Percentiles rank a stretch among this genome's conserved stretches.
Conservation (phyloP, 2,329 filamentous ascomycete genomes). For the Metarhizium humberi region DNA sequence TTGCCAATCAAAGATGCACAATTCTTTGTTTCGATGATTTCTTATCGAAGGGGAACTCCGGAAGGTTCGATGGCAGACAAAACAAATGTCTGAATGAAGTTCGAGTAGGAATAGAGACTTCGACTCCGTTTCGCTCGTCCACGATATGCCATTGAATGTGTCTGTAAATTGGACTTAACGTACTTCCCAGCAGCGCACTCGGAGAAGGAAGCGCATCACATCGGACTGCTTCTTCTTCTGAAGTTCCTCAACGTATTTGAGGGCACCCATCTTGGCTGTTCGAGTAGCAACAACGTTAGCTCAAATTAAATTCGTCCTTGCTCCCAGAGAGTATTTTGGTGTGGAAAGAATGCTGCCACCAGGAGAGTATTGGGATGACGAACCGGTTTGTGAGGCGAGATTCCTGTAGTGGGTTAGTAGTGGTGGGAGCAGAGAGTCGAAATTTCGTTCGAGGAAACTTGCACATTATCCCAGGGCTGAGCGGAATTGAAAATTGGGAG, state of each 20-base stretch:
- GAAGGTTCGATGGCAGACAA: neutral
- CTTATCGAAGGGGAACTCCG: neutral
- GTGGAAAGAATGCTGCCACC: too few relatives aligned
- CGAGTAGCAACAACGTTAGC: neutral
- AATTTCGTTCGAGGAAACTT: slow-evolving; percentile 16
- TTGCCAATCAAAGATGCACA: neutral
- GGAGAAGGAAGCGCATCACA: slow-evolving; percentile 99
- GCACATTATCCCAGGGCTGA: slow-evolving; percentile 22
- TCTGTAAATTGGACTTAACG: slow-evolving; percentile 38
- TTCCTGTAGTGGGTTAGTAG: slow-evolving; percentile 29
- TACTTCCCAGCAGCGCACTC: slow-evolving; percentile 99
- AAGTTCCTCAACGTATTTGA: slow-evolving; percentile 99
- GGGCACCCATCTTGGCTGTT: slow-evolving; percentile 86
- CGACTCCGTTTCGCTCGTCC: slow-evolving; percentile 20
- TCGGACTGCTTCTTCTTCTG: slow-evolving; percentile 99
- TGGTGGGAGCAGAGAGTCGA: slow-evolving; percentile 19
- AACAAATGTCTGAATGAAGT: neutral
- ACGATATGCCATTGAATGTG: slow-evolving; percentile 20
- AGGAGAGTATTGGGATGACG: slow-evolving; percentile 11
- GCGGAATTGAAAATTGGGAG: slow-evolving; percentile 25
- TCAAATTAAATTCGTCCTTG: neutral
- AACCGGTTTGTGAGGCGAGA: slow-evolving; percentile 26
- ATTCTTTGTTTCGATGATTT: neutral
- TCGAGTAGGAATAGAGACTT: slow-evolving; percentile 8
- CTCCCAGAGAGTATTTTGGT: neutral